Conservation (phyloP, 2,329 filamentous ascomycete genomes). For the Calonectria leucothoes region DNA sequence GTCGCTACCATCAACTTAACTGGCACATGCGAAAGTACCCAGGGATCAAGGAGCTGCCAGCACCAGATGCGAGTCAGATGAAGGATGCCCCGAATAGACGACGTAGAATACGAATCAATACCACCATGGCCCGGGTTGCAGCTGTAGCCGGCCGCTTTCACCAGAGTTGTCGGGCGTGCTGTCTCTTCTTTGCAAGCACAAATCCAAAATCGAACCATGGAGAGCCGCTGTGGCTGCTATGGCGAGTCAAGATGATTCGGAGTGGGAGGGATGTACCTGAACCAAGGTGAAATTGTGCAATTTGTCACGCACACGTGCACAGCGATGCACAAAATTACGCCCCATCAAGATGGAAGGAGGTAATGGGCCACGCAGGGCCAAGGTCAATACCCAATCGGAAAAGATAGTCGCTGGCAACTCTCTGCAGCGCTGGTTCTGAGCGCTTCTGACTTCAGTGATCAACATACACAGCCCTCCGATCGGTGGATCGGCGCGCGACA, state of each 20-base stretch:
- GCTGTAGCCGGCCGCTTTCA: background rate
- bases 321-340: slow-evolving; percentile 10
- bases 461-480: slow-evolving; percentile 39
- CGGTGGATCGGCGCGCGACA: slow-evolving; percentile 25
- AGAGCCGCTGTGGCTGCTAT: background rate
- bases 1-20: slow-evolving; percentile 11
- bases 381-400: slow-evolving; percentile 12
- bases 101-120: background rate
- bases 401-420: slow-evolving; percentile 2
- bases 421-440: background rate
- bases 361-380: background rate
- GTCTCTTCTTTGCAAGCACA: background rate
- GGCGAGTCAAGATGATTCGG: background rate
- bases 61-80: slow-evolving; percentile 11
- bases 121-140: background rate
- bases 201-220: background rate
- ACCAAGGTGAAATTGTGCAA: slow-evolving; percentile 11
- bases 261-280: background rate
- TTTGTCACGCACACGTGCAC: background rate
- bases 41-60: slow-evolving; percentile 13
- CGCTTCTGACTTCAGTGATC: slow-evolving; percentile 36
- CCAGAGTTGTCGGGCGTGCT: background rate
- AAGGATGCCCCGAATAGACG: background rate
- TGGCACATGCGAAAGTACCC: slow-evolving; percentile 18
- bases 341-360: background rate